phyloP scores from a whole-genome alignment of 805 yeast species.

The Metschnikowia arizonensis region DNA sequence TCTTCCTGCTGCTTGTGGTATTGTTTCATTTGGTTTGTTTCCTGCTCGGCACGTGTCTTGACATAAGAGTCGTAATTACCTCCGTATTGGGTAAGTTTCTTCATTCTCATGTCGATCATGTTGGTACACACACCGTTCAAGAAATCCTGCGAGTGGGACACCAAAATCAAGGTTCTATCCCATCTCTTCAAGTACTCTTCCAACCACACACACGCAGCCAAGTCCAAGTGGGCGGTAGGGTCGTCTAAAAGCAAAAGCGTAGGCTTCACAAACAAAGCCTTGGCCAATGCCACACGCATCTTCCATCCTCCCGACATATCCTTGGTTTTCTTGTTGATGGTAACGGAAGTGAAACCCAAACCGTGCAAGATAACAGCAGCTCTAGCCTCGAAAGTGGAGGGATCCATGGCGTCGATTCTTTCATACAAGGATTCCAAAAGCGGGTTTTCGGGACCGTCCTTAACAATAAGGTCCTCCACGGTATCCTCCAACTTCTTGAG shows the following conservation, averaged over 20 bases:
- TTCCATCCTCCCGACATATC: conserved; percentile 99
- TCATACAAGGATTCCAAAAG: conserved; percentile 85
- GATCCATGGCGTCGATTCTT: conserved; percentile 94
- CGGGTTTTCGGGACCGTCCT: conserved; percentile 91
- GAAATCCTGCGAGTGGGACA: conserved; percentile 99
- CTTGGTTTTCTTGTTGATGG: conserved; percentile 90
- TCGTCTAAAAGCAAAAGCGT: conserved; percentile 91
- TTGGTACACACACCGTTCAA: conserved; percentile 96
- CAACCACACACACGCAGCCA: conserved; percentile 99
- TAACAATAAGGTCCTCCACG: conserved; percentile 84
- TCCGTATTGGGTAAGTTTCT: conserved; percentile 74
- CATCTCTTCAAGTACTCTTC: conserved; percentile 95
- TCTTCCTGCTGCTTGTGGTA: conserved; percentile 98
- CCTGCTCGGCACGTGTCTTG: conserved; percentile 91
- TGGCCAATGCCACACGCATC: conserved; percentile 98
- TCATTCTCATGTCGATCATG: conserved; percentile 95
- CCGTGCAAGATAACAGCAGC: conserved; percentile 95
- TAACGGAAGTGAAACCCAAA: conserved; percentile 87
- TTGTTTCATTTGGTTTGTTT: conserved; percentile 97
- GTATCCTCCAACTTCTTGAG: conserved; percentile 84
- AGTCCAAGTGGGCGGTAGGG: conserved; percentile 98
- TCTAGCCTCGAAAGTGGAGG: conserved; percentile 91
- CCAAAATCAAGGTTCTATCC: conserved; percentile 89
- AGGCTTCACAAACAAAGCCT: conserved; percentile 97
- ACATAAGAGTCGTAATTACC: conserved; percentile 98